Evolutionary conservation across 805 yeast genomes (phyloP).

Genomic region (Hanseniaspora hatyaiensis): DNA sequence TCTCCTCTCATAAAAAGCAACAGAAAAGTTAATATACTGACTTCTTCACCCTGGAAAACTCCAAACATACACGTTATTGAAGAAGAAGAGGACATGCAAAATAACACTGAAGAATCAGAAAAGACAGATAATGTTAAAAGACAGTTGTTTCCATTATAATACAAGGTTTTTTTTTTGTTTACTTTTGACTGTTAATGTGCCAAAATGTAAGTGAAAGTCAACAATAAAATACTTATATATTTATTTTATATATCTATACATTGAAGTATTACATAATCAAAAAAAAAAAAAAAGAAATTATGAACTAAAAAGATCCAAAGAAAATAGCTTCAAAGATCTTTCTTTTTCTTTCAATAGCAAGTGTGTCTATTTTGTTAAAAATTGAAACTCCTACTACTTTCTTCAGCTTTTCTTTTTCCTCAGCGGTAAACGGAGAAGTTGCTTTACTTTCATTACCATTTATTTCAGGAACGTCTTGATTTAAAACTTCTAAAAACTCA

Average conservation of each 20-base stretch:
- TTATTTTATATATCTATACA: too few relatives aligned
- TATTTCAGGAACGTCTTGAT: conserved; percentile 26
- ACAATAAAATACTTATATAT: too few relatives aligned
- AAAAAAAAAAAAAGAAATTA: too few relatives aligned
- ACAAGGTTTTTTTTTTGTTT: background rate
- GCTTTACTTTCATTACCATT: conserved; percentile 32
- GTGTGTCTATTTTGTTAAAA: conserved; percentile 38
- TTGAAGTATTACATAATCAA: too few relatives aligned
- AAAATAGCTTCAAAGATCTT: conserved; percentile 50
- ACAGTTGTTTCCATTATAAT: conserved; percentile 10
- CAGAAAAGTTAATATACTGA: background rate
- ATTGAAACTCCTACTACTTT: conserved; percentile 53
- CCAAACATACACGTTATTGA: conserved; percentile 1
- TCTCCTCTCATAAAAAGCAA: conserved; percentile 1
- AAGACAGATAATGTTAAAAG: conserved; percentile 7
- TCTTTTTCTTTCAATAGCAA: conserved; percentile 36
- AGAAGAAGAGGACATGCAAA: background rate
- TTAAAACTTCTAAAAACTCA: conserved; percentile 43
- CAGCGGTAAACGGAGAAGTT: conserved; percentile 28
- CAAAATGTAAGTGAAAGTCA: too few relatives aligned
- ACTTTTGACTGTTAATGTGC: too few relatives aligned
- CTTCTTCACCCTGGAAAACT: conserved; percentile 10
- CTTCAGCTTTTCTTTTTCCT: conserved; percentile 35
- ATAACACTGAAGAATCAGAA: background rate
- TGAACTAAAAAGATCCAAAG: conserved; percentile 49